Base-by-base conservation (phyloP, 805 yeast genomes). In the Metschnikowia cerradonensis region DNA sequence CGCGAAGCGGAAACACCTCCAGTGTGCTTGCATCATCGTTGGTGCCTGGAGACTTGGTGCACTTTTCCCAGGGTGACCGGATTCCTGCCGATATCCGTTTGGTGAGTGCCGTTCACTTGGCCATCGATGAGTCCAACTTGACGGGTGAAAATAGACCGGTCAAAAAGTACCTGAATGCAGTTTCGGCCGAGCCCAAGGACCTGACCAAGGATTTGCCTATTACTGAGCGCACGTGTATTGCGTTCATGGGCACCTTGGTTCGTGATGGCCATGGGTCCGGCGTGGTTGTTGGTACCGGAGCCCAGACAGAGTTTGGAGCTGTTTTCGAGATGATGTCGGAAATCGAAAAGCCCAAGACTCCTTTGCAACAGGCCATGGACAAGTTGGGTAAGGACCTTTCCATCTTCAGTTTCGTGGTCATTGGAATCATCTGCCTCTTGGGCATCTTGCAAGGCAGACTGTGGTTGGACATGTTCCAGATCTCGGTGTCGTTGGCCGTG, bases 381-480 rank as follows among this genome's bases (percentile, higher is more conserved):
- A 86, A 88, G 64, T 77, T 94, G 52, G 99, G 99, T 41, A 88
- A 89, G 64, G 96, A 94, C 61, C 76, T 94, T 41, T 89, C 97
- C 0, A 66, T 86, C 31, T 82, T 88, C 62, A 85, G 95, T 69
- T 94, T 94, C 71, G 82, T 77, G 23, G 86, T 92, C 32, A 94
- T 94, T 68, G 97, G 96, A 44, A 66, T 87, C n/a, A 94, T 94
- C 63, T 92, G 97, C 61, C 63, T 94, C 20, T 78, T 94, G 58
- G 99, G 99, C 52, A 77, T 94, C 19, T 52, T 89, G 44, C 96
- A 94, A 72, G 98, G 99, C 45, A 86, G 96, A 55, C 79, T 88
- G 8, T 91, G 97, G 97, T 78, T 94, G 51, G 98, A 94, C 56
- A 94, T 95, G 97, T 92, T 94, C 71, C 97, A 92, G 67, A 90